Percentiles rank a stretch among this genome's conserved stretches.
Conservation (phyloP, 169 alveolate species). For the Theileria annulata region DNA sequence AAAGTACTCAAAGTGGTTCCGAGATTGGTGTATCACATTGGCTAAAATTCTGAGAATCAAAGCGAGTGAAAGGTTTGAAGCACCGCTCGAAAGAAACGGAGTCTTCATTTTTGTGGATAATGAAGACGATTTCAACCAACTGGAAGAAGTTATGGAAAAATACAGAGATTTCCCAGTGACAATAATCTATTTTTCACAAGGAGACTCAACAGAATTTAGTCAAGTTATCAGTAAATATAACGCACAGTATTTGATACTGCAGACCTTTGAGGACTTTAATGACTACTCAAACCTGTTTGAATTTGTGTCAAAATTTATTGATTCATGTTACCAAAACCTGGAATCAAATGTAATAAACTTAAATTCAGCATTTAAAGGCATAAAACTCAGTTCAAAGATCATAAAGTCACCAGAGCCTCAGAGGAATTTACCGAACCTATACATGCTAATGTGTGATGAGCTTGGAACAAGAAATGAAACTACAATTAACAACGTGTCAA, state of each 20-base stretch:
- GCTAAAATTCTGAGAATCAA: constrained; percentile 28
- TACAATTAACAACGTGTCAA: constrained; percentile 23
- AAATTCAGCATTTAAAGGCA: neutral
- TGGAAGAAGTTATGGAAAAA: neutral
- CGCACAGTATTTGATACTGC: neutral
- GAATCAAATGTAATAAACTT: neutral
- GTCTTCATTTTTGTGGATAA: constrained; percentile 21
- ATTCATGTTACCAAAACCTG: neutral
- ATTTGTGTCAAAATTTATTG: neutral
- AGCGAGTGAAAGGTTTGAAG: constrained; percentile 15
- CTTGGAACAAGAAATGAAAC: constrained; percentile 1
- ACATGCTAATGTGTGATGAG: constrained; percentile 37
- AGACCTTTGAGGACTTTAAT: neutral
- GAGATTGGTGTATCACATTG: constrained; percentile 58
- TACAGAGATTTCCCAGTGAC: neutral
- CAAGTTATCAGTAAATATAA: neutral
- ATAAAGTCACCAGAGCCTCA: neutral
- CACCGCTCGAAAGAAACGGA: constrained; percentile 31
- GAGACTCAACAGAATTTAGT: neutral
- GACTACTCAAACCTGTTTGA: neutral
- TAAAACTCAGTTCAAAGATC: neutral
- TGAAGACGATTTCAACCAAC: constrained; percentile 5
- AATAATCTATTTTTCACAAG: neutral
- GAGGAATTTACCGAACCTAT: neutral
- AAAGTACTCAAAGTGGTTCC: constrained; percentile 53